Conservation (phyloP, 2,329 filamentous ascomycete species). For the Nigrograna mackinnonii region DNA sequence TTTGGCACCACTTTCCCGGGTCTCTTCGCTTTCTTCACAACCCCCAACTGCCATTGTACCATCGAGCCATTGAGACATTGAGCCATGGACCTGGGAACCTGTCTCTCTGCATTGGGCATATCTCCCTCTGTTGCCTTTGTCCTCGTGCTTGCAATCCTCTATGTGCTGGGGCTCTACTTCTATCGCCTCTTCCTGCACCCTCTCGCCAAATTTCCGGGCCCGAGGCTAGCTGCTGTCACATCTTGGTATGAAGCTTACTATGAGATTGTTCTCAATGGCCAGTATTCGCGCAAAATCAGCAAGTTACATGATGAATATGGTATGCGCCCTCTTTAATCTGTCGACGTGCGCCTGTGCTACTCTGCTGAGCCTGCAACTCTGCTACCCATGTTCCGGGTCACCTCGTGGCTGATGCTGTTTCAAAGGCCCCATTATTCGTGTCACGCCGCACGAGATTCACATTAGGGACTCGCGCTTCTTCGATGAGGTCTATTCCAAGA, state of each 20-base stretch:
- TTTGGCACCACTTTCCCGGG: background rate
- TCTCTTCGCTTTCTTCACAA: background rate
- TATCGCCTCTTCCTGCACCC: constrained; percentile 51
- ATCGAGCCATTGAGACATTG: no score
- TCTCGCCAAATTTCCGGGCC: constrained; percentile 49
- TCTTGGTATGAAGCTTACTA: constrained; percentile 40
- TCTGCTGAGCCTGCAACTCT: no score
- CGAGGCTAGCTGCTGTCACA: constrained; percentile 34
- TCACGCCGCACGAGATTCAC: constrained; percentile 48
- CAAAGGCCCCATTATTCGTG: constrained; percentile 41
- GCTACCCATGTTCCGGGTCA: no score
- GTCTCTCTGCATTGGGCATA: no score
- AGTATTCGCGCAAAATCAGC: constrained; percentile 34
- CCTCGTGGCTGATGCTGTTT: constrained; percentile 9
- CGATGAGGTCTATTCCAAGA: constrained; percentile 34
- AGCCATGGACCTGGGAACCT: constrained; percentile 15
- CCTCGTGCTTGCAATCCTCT: constrained; percentile 14
- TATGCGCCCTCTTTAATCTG: constrained; percentile 10
- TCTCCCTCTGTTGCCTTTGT: background rate
- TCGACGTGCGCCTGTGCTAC: background rate
- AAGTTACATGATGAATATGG: constrained; percentile 36
- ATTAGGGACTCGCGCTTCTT: constrained; percentile 22
- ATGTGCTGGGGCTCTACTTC: constrained; percentile 24
- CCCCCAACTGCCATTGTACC: background rate
- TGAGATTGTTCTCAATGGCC: constrained; percentile 33